Base-by-base conservation (phyloP, 345 rosid species). In the Citrus reticulata region DNA sequence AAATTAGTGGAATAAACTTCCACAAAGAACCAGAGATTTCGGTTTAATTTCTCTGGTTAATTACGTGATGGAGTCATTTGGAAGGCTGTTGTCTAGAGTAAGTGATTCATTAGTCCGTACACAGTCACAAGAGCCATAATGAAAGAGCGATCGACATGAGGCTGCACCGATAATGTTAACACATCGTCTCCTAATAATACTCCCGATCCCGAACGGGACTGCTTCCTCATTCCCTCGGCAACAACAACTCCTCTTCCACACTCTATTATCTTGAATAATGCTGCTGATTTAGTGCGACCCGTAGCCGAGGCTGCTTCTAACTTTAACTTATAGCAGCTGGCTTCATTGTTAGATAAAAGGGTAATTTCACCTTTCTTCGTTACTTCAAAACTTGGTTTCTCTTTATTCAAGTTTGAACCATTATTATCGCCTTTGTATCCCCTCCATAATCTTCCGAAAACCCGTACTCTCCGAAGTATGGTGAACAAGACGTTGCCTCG, bases 401-500 rank as follows among this genome's bases (percentile, higher is more conserved):
- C 73, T 16, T 39, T 68, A 2, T 69, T 55, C 54, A 35, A 34
- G 11, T 64, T 73, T 2, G 59, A 58, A 13, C 51, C 51, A 13
- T 46, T 3, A 6, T 37, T 74, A 9, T 39, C 59, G 7, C 80
- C 73, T 77, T 79, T 77, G 14, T 84, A 84, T 2, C 83, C 86
- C 61, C 78, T 82, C 92, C 92, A 85, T 46, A 46, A 46, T 5
- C 78, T 20, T 30, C 81, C 77, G 6, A 83, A 61, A 54, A 66
- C 2, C 40, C 64, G 5, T 81, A 83, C 86, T 88, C 72, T 88
- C 73, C 78, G 81, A 20, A 84, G 85, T 3, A 90, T 86, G 17
- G 89, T 91, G 81, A 88, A 89, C 61, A 91, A 80, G 79, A 88
- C 87, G 49, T 59, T 88, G 72, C 95, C 95, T 8, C 78, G 46